Percentiles rank a stretch among this genome's conserved stretches.
Conservation (phyloP, 2,329 filamentous ascomycete genomes). For the Xylaria sp. region DNA sequence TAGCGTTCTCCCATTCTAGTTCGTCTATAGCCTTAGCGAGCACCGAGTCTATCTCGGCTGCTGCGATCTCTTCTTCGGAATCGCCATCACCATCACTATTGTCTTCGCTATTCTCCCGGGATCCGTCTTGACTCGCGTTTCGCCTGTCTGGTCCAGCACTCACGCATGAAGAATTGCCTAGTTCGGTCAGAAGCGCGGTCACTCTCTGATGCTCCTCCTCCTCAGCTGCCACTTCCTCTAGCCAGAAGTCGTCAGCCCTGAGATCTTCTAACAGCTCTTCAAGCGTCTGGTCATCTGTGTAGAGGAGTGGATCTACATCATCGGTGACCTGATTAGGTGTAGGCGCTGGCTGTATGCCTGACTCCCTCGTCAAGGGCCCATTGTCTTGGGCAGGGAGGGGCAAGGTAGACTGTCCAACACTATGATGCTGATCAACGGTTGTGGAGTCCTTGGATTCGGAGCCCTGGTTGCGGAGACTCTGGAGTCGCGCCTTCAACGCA, state of each 20-base stretch:
- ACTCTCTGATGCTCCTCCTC: slow-evolving; percentile 43
- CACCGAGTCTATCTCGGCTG: slow-evolving; percentile 50
- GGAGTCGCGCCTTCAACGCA: slow-evolving; percentile 57
- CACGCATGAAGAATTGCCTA: slow-evolving; percentile 34
- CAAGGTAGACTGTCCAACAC: slow-evolving; percentile 21
- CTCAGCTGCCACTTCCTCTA: slow-evolving; percentile 42
- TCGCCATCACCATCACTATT: slow-evolving; percentile 42
- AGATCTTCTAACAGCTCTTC: slow-evolving; percentile 57
- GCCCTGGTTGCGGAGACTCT: slow-evolving; percentile 53
- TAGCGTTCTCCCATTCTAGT: slow-evolving; percentile 43
- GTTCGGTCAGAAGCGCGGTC: slow-evolving; percentile 41
- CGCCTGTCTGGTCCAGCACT: slow-evolving; percentile 10
- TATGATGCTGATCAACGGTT: slow-evolving; percentile 10
- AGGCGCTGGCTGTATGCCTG: slow-evolving; percentile 10
- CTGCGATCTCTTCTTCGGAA: slow-evolving; percentile 59
- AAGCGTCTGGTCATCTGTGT: slow-evolving; percentile 58
- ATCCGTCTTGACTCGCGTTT: not conserved
- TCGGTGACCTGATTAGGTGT: slow-evolving; percentile 24
- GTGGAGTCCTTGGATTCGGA: slow-evolving; percentile 34
- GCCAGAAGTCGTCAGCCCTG: slow-evolving; percentile 41
- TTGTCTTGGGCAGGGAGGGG: slow-evolving; percentile 16
- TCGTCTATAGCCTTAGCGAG: slow-evolving; percentile 56
- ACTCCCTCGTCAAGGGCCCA: not conserved
- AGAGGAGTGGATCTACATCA: slow-evolving; percentile 48
- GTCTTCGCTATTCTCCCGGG: not conserved